These are phyloP conservation scores for Pyricularia grisea DNA, from an alignment of 2,329 filamentous ascomycete species.

Conservation along the genomic window DNA sequence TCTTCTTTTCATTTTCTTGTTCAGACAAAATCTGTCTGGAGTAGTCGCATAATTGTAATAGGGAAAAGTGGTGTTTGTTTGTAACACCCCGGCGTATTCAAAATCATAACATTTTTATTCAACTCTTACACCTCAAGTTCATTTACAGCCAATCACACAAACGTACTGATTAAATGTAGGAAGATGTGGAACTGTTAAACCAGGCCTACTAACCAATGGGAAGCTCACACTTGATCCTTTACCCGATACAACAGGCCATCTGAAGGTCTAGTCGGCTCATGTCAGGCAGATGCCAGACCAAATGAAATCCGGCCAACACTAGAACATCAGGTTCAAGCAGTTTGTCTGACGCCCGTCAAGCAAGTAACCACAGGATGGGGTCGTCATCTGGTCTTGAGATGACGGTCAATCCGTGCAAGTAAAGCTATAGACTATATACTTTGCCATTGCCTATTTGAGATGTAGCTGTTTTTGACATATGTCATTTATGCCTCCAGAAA, in stretches of 20 bases:
- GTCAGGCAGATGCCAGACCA: not conserved
- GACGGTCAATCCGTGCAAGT: not conserved
- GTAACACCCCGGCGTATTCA: not conserved
- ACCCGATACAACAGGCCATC: not conserved
- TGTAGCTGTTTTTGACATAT: not conserved
- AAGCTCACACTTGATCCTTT: not conserved
- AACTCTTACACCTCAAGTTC: not conserved
- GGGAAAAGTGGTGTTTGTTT: not conserved
- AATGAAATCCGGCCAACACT: not conserved
- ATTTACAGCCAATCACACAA: not conserved
- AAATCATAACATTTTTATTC: not conserved
- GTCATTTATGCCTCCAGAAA: not conserved
- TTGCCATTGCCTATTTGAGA: not conserved
- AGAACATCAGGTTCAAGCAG: not conserved
- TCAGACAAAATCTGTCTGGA: not conserved
- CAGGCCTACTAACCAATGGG: not conserved
- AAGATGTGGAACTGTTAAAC: not conserved
- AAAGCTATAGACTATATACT: not conserved
- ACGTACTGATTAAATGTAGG: not conserved
- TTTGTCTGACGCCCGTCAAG: not conserved
- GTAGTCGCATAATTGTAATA: not conserved
- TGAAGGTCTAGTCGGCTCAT: not conserved
- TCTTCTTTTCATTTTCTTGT: not conserved
- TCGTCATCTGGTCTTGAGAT: not conserved
- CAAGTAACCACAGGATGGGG: not conserved